phyloP scores from a whole-genome alignment of 371 early-diverging fungal species.

The Thermomucor indicae-seudaticae region DNA sequence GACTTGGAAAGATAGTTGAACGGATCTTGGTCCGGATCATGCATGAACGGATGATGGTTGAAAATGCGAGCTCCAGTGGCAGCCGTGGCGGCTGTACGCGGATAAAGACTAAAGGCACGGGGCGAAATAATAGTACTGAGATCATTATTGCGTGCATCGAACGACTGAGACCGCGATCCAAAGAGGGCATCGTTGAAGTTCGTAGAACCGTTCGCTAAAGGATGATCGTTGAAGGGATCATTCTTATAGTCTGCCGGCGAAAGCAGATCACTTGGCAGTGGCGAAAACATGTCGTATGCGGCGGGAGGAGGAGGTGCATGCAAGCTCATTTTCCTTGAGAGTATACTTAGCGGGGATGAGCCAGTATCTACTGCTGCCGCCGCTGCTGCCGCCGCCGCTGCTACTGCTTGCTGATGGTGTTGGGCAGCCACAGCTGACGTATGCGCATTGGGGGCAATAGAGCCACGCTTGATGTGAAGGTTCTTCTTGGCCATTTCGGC shows the following conservation, averaged over 20 bases:
- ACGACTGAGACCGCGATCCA: constrained; percentile 25
- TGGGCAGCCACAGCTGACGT: constrained; percentile 5
- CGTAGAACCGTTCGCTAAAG: constrained; percentile 25
- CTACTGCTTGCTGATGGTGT: constrained; percentile 1
- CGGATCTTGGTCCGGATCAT: constrained; percentile 87
- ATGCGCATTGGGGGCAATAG: constrained; percentile 11
- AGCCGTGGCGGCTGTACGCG: constrained; percentile 9
- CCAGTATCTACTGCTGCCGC: constrained; percentile 6
- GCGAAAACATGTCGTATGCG: constrained; percentile 37
- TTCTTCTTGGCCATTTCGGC: constrained; percentile 51
- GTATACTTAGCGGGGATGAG: constrained; percentile 15
- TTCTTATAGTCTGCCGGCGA: constrained; percentile 56
- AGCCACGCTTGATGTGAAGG: constrained; percentile 37
- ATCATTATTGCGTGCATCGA: constrained; percentile 24
- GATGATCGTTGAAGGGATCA: constrained; percentile 48
- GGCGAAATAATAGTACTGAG: constrained; percentile 10
- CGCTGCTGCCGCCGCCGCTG: constrained; percentile 8
- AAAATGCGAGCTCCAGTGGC: not conserved
- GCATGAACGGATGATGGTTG: not conserved
- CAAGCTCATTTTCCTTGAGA: constrained; percentile 19
- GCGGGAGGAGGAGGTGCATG: constrained; percentile 9
- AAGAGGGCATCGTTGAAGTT: constrained; percentile 28
- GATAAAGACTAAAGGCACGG: constrained; percentile 23
- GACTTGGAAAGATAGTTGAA: constrained; percentile 89
- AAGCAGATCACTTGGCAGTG: constrained; percentile 60